These are phyloP conservation scores for Terana coerulea DNA, from an alignment of 768 basidiomycete genomes.

Conservation along the genomic window DNA sequence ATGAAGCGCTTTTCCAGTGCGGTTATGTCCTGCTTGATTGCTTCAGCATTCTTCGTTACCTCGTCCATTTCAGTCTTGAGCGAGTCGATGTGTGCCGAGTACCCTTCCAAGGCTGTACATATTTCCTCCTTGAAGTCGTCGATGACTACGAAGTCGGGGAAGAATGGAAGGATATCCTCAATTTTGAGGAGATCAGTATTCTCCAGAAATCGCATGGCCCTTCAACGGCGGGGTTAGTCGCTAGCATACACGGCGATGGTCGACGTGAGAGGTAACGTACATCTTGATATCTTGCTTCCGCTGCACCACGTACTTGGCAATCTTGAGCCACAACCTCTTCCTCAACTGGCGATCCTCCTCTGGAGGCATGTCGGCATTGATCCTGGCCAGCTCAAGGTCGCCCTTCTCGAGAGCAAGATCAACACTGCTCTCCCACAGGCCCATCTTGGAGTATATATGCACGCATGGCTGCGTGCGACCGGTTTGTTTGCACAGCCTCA, in stretches of 20 bases:
- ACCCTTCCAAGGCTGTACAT: slow-evolving; percentile 91
- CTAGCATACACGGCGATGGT: background rate
- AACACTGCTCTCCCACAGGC: slow-evolving; percentile 93
- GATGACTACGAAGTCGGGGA: slow-evolving; percentile 98
- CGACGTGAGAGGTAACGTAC: slow-evolving; percentile 45
- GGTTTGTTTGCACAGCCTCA: slow-evolving; percentile 84
- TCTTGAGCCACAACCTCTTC: slow-evolving; percentile 97
- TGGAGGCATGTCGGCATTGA: slow-evolving; percentile 89
- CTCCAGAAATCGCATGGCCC: slow-evolving; percentile 96
- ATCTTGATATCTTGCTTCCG: slow-evolving; percentile 98
- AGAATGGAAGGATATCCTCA: slow-evolving; percentile 98
- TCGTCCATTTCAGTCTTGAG: slow-evolving; percentile 96
- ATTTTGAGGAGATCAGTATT: slow-evolving; percentile 94
- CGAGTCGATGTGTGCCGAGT: slow-evolving; percentile 84
- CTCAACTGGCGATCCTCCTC: slow-evolving; percentile 82
- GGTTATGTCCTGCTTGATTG: slow-evolving; percentile 88
- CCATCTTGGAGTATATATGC: slow-evolving; percentile 97
- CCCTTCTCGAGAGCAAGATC: slow-evolving; percentile 93
- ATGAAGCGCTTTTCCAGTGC: slow-evolving; percentile 86
- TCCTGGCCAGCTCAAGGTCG: slow-evolving; percentile 91
- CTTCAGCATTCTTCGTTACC: slow-evolving; percentile 86
- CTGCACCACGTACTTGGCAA: slow-evolving; percentile 97
- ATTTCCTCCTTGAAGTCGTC: slow-evolving; percentile 99
- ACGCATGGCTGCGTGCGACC: slow-evolving; percentile 86
- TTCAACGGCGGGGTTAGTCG: slow-evolving; percentile 30